A percentile compares a stretch with the other conserved stretches of the same genome.
These are phyloP conservation scores for Coccomyxa sp. DNA, from an alignment of 139 green algal genomes.

Conservation along the genomic window DNA sequence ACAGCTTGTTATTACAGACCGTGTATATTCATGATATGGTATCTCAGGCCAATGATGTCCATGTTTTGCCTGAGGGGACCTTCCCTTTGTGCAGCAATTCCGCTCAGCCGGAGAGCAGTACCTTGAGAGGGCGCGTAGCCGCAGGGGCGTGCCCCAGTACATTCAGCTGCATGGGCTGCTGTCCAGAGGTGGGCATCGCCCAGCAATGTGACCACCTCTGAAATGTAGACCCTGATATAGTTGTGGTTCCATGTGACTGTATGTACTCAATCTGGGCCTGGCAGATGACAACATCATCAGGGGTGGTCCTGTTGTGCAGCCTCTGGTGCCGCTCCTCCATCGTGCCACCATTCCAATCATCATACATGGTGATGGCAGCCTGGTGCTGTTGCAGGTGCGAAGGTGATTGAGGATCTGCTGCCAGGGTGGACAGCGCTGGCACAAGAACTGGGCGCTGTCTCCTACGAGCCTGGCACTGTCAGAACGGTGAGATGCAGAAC, in stretches of 20 bases:
- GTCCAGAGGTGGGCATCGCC: background rate
- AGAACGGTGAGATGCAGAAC: background rate
- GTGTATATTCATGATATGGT: too few species aligned
- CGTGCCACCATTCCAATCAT: background rate
- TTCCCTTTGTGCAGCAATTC: too few species aligned
- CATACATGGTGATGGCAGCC: background rate
- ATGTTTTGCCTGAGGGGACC: too few species aligned
- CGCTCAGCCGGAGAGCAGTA: too few species aligned
- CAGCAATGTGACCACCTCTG: too few species aligned
- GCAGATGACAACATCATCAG: background rate
- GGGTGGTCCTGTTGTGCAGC: background rate
- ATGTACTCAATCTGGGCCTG: too few species aligned
- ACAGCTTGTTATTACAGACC: too few species aligned
- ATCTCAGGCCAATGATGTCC: too few species aligned
- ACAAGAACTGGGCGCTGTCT: background rate
- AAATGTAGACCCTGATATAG: too few species aligned
- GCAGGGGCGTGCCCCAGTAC: background rate
- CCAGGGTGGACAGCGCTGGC: background rate
- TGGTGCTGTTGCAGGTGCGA: background rate
- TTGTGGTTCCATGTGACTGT: too few species aligned
- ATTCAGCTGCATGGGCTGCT: background rate
- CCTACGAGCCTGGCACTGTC: background rate
- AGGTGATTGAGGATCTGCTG: background rate
- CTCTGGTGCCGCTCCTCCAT: background rate
- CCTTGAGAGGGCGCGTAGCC: background rate